Conservation (phyloP, 78 protist genomes). For the Mantamonas sphyraenae region DNA sequence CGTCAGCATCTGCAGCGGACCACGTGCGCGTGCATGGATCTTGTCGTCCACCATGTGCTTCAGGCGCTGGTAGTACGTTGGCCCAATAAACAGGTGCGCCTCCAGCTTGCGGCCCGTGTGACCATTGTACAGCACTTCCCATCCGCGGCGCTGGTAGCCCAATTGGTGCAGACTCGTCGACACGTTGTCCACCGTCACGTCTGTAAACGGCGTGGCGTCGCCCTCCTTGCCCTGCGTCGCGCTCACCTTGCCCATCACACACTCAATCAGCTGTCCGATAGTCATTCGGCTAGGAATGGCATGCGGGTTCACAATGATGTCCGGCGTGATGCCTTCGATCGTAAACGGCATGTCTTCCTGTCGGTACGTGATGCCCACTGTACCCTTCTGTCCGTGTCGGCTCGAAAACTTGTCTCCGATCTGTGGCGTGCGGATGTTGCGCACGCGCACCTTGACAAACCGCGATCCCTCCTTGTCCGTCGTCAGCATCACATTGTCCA, state of each 20-base stretch:
- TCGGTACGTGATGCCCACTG: constrained; percentile 91
- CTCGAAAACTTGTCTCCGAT: constrained; percentile 99
- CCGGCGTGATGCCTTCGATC: constrained; percentile 94
- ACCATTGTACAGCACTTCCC: constrained; percentile 96
- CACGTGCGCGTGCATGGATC: constrained; percentile 96
- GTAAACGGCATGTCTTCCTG: constrained; percentile 99
- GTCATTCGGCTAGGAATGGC: constrained; percentile 99
- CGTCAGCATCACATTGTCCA: constrained; percentile 82
- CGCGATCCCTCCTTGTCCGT: constrained; percentile 62
- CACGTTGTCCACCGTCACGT: constrained; percentile 71
- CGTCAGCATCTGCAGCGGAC: constrained; percentile 90
- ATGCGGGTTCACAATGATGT: constrained; percentile 99
- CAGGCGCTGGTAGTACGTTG: constrained; percentile 98
- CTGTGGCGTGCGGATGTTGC: constrained; percentile 90
- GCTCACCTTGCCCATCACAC: constrained; percentile 88
- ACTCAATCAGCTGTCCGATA: constrained; percentile 97
- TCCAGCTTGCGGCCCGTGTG: constrained; percentile 91
- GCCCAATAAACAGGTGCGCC: constrained; percentile 89
- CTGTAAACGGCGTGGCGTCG: constrained; percentile 97
- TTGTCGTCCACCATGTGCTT: constrained; percentile 99
- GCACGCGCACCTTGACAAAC: constrained; percentile 88
- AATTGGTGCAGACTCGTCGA: constrained; percentile 55
- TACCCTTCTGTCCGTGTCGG: constrained; percentile 99
- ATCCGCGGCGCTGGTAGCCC: constrained; percentile 85
- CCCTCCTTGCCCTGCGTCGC: constrained; percentile 54